Percentiles rank a stretch among this genome's conserved stretches.
phyloP scores from a whole-genome alignment of 2,329 filamentous ascomycete species.

The Apiospora koreana region DNA sequence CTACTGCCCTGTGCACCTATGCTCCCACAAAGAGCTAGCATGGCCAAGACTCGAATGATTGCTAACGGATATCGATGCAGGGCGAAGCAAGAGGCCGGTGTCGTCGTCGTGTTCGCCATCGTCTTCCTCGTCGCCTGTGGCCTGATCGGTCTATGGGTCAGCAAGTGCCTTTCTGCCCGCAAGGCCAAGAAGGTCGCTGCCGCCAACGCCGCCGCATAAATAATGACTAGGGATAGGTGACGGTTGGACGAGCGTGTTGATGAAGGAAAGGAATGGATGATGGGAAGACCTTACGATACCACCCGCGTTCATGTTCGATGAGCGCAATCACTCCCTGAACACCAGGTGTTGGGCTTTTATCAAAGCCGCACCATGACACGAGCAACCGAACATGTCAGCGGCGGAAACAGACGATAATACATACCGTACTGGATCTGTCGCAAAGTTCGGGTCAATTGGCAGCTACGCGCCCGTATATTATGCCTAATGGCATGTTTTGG shows the following conservation, averaged over 20 bases:
- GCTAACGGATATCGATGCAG: conserved; percentile 22
- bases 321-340: neutral
- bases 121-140: conserved; percentile 34
- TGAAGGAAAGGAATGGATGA: conserved; percentile 15
- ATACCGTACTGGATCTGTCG: neutral
- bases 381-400: neutral
- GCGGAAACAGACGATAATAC: neutral
- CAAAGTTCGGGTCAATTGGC: conserved; percentile 1
- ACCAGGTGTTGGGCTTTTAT: neutral
- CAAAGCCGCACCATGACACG: neutral
- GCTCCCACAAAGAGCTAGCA: neutral
- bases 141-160: conserved; percentile 32
- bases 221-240: neutral
- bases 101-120: conserved; percentile 36
- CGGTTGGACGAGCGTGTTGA: conserved; percentile 9
- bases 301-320: conserved; percentile 5
- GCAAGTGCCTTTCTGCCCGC: conserved; percentile 28
- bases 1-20: too few relatives aligned
- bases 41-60: neutral
- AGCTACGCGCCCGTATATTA: conserved; percentile 1
- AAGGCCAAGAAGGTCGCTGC: conserved; percentile 27
- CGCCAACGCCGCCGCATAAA: conserved; percentile 15
- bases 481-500: neutral
- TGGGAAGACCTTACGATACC: conserved; percentile 19
- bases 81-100: conserved; percentile 33